phyloP scores from a whole-genome alignment of 768 basidiomycete genomes.

The Kwoniella bestiolae region DNA sequence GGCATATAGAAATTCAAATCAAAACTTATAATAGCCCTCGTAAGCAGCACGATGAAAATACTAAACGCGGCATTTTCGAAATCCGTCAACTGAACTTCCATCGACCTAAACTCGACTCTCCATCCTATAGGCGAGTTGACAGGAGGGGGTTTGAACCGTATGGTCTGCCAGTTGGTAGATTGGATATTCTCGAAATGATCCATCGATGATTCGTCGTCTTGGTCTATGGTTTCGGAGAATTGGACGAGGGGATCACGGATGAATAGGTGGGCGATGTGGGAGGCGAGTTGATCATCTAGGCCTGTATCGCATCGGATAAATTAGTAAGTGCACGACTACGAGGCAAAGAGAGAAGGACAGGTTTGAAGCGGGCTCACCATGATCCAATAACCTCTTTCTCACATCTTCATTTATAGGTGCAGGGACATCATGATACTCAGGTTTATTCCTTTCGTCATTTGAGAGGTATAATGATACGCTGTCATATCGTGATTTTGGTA shows the following conservation, averaged over 20 bases:
- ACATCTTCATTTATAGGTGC: slow-evolving; percentile 78
- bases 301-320: slow-evolving; percentile 60
- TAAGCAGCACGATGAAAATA: slow-evolving; percentile 90
- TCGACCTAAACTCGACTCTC: slow-evolving; percentile 97
- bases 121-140: slow-evolving; percentile 91
- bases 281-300: slow-evolving; percentile 82
- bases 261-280: slow-evolving; percentile 92
- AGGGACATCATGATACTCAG: slow-evolving; percentile 89
- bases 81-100: slow-evolving; percentile 99
- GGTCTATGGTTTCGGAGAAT: slow-evolving; percentile 90
- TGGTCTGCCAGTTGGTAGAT: slow-evolving; percentile 99
- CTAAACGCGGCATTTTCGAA: slow-evolving; percentile 98
- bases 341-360: neutral
- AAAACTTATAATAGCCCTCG: slow-evolving; percentile 88
- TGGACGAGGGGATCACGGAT: slow-evolving; percentile 96
- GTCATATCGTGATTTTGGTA: slow-evolving; percentile 97
- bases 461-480: slow-evolving; percentile 94
- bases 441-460: slow-evolving; percentile 79
- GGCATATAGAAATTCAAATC: slow-evolving; percentile 94
- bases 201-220: slow-evolving; percentile 81
- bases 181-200: slow-evolving; percentile 99
- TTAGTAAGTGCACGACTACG: neutral
- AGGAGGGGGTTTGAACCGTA: slow-evolving; percentile 98
- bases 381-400: slow-evolving; percentile 70
- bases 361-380: slow-evolving; percentile 65